A percentile compares a stretch with the other conserved stretches of the same genome.
phyloP scores from a whole-genome alignment of 345 rosid species.

The Pistacia vera region DNA sequence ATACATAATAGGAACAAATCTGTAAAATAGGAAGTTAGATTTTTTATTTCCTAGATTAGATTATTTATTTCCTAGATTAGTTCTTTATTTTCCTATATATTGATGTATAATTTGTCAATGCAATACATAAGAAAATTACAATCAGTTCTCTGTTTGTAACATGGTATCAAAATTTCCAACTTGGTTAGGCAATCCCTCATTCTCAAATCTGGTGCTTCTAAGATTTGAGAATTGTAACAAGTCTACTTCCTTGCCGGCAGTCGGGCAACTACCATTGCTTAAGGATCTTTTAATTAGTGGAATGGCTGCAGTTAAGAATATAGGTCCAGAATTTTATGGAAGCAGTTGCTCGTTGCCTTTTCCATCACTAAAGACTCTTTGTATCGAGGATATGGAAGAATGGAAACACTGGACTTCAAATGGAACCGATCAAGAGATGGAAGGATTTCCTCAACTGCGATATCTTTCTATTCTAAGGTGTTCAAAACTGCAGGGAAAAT shows the following conservation, averaged over 20 bases:
- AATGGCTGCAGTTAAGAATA: conserved; percentile 27
- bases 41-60: too few species aligned
- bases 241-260: conserved; percentile 40
- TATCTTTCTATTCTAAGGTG: neutral
- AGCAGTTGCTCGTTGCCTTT: conserved; percentile 29
- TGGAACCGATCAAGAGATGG: neutral
- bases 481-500: neutral
- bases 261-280: conserved; percentile 43
- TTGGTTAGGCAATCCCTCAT: conserved; percentile 42
- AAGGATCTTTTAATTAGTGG: conserved; percentile 32
- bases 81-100: too few species aligned
- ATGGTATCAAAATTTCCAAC: conserved; percentile 37
- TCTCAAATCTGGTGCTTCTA: conserved; percentile 23
- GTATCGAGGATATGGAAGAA: neutral
- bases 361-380: conserved; percentile 36
- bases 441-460: neutral
- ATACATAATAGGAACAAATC: too few species aligned
- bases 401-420: conserved; percentile 12
- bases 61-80: too few species aligned
- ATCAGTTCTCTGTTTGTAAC: too few species aligned
- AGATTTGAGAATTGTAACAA: conserved; percentile 30
- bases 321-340: conserved; percentile 41
- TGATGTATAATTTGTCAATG: too few species aligned
- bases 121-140: too few species aligned
- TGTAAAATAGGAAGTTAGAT: too few species aligned